These are phyloP conservation scores for Dactylella cylindrospora DNA, from an alignment of 2,329 filamentous ascomycete species.

Conservation along the genomic window DNA sequence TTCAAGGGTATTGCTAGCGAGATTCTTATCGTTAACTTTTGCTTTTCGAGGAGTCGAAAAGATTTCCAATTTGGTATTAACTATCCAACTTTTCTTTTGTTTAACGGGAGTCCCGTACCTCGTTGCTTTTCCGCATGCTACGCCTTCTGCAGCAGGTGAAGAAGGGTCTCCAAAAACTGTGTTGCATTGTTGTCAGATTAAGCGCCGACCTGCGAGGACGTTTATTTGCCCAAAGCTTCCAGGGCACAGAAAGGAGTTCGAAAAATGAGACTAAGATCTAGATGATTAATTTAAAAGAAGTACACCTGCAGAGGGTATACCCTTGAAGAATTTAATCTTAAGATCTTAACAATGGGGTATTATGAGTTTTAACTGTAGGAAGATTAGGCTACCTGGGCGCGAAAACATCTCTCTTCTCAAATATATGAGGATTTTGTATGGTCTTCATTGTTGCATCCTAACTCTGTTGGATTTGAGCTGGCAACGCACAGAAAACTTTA, in stretches of 20 bases:
- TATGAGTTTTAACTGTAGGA: too few relatives aligned
- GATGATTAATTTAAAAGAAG: slow-evolving; percentile 15
- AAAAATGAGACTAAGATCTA: not conserved
- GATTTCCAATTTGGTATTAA: too few relatives aligned
- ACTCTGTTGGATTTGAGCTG: not conserved
- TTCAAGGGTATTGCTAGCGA: not conserved
- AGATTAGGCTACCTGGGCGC: slow-evolving; percentile 25
- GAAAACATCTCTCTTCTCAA: slow-evolving; percentile 2
- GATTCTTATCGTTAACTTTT: slow-evolving; percentile 8
- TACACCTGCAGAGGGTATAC: slow-evolving; percentile 19
- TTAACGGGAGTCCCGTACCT: not conserved
- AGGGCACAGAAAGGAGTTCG: not conserved
- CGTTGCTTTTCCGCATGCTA: slow-evolving; percentile 23
- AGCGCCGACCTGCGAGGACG: slow-evolving; percentile 22
- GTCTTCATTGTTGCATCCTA: slow-evolving; percentile 8
- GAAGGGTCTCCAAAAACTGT: slow-evolving; percentile 17
- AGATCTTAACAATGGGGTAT: too few relatives aligned
- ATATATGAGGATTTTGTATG: not conserved
- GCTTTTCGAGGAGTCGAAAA: slow-evolving; percentile 1
- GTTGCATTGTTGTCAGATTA: slow-evolving; percentile 43
- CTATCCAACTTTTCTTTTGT: too few relatives aligned
- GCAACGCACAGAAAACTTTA: too few relatives aligned
- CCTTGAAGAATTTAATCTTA: slow-evolving; percentile 26
- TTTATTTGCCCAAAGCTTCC: slow-evolving; percentile 17
- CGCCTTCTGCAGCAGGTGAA: slow-evolving; percentile 22